Conservation (phyloP, 371 early-diverging fungal species). For the Batkoa obscura region DNA sequence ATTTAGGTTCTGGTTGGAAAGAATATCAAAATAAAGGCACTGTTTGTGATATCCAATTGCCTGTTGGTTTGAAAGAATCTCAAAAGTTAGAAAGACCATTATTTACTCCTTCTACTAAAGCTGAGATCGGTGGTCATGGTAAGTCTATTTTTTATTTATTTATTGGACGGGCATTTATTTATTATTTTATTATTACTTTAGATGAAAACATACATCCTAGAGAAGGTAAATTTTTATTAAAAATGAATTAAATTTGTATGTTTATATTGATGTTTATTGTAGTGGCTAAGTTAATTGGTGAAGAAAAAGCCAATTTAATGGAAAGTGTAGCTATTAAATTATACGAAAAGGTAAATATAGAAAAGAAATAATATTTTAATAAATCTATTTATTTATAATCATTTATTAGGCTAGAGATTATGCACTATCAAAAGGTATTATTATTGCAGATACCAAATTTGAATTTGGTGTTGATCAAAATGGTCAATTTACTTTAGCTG, state of each 20-base stretch:
- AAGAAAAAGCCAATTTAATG: slow-evolving; percentile 14
- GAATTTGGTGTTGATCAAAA: slow-evolving; percentile 87
- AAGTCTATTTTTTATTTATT: slow-evolving; percentile 3
- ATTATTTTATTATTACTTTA: slow-evolving; percentile 10
- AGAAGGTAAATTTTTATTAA: slow-evolving; percentile 23
- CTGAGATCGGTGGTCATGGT: slow-evolving; percentile 91
- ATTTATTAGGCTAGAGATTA: slow-evolving; percentile 46
- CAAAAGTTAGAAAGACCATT: slow-evolving; percentile 61
- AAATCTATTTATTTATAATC: not conserved
- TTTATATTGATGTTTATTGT: slow-evolving; percentile 3
- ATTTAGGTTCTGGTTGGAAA: slow-evolving; percentile 73
- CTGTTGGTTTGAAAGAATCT: slow-evolving; percentile 61
- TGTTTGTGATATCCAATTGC: slow-evolving; percentile 77
- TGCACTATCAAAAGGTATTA: slow-evolving; percentile 68
- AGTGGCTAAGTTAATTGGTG: slow-evolving; percentile 72
- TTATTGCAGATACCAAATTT: slow-evolving; percentile 97
- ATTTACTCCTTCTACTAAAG: slow-evolving; percentile 96
- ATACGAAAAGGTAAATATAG: slow-evolving; percentile 15
- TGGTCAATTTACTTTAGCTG: slow-evolving; percentile 63
- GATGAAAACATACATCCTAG: slow-evolving; percentile 94
- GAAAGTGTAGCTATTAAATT: slow-evolving; percentile 17
- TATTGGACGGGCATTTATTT: not conserved
- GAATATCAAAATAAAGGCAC: slow-evolving; percentile 87
- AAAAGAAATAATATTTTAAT: not conserved
- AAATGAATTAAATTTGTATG: slow-evolving; percentile 4